These are phyloP conservation scores for Malus domestica DNA, from an alignment of 306 rosid species.

Conservation along the genomic window ASM211411v1 NC_041797.1:466501-467000, in stretches of 20 bases:
- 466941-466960: conserved; percentile 58
- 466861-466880: conserved; percentile 3
- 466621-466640: neutral
- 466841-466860: neutral
- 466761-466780: neutral
- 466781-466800: neutral
- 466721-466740: neutral
- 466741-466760: neutral
- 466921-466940: conserved; percentile 24
- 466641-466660: conserved; percentile 60
- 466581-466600: neutral
- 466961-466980: neutral
- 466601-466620: neutral
- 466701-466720: too few relatives aligned
- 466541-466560: too few relatives aligned
- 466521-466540: too few relatives aligned
- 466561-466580: too few relatives aligned
- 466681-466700: conserved; percentile 4
- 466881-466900: neutral
- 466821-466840: neutral
- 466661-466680: conserved; percentile 29
- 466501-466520: neutral
- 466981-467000: neutral
- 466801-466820: neutral
- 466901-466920: neutral